Percentiles rank a stretch among this genome's conserved stretches.
phyloP scores from a whole-genome alignment of 1,284 basidiomycete genomes.

The Somion occarium region DNA sequence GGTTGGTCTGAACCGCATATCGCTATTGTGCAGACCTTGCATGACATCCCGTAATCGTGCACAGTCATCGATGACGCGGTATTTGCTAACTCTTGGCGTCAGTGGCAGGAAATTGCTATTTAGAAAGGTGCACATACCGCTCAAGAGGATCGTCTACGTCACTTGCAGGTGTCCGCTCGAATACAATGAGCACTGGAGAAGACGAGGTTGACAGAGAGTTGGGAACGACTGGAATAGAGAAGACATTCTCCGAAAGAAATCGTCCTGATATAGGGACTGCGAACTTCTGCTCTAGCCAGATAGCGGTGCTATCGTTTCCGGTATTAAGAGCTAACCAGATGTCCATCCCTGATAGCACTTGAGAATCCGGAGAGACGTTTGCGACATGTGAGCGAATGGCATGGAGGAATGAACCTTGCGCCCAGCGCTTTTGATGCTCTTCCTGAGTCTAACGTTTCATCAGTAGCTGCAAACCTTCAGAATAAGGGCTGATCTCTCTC shows the following conservation, averaged over 20 bases:
- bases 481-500: slow-evolving; percentile 13
- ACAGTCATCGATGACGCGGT: slow-evolving; percentile 66
- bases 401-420: slow-evolving; percentile 58
- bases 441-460: slow-evolving; percentile 49
- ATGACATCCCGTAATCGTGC: slow-evolving; percentile 60
- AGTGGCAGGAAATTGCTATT: neutral
- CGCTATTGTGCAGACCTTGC: slow-evolving; percentile 37
- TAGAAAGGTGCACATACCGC: slow-evolving; percentile 35
- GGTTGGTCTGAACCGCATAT: slow-evolving; percentile 51
- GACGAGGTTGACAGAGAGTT: slow-evolving; percentile 19
- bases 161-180: slow-evolving; percentile 64
- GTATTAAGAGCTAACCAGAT: slow-evolving; percentile 71
- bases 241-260: slow-evolving; percentile 54
- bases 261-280: slow-evolving; percentile 55
- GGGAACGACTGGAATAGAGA: slow-evolving; percentile 42
- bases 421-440: slow-evolving; percentile 66
- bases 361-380: slow-evolving; percentile 20
- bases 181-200: slow-evolving; percentile 63
- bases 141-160: slow-evolving; percentile 60
- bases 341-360: slow-evolving; percentile 39
- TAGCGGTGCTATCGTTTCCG: slow-evolving; percentile 66
- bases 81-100: slow-evolving; percentile 44
- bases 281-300: slow-evolving; percentile 73
- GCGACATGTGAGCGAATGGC: slow-evolving; percentile 39
- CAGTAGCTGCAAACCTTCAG: slow-evolving; percentile 8